Conservation (phyloP, 805 yeast species). For the Candida lessepsii region DNA sequence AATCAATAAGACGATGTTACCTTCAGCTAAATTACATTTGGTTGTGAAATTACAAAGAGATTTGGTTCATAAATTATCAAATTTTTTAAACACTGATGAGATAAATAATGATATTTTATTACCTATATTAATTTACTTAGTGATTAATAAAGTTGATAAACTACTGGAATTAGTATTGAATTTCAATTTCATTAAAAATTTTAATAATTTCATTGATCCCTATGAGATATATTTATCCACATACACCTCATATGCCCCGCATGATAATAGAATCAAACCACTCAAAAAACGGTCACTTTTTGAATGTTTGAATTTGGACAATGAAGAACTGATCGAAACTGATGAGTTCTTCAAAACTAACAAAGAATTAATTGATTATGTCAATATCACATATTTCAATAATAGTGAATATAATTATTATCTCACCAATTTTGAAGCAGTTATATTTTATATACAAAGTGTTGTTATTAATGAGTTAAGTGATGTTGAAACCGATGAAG, state of each 20-base stretch:
- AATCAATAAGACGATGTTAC: slow-evolving; percentile 26
- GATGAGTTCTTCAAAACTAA: slow-evolving; percentile 31
- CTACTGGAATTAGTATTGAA: slow-evolving; percentile 32
- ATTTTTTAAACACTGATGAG: slow-evolving; percentile 22
- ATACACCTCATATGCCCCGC: slow-evolving; percentile 9
- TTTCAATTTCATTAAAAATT: slow-evolving; percentile 36
- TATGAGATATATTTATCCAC: slow-evolving; percentile 22
- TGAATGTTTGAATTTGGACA: slow-evolving; percentile 23
- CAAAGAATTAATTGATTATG: slow-evolving; percentile 26
- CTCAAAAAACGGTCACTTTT: slow-evolving; percentile 22
- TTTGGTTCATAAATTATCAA: slow-evolving; percentile 18
- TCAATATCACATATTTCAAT: slow-evolving; percentile 29
- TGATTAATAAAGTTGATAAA: slow-evolving; percentile 25
- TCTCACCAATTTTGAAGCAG: slow-evolving; percentile 44
- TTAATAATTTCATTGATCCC: slow-evolving; percentile 33
- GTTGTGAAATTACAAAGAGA: slow-evolving; percentile 34
- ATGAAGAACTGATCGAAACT: slow-evolving; percentile 1
- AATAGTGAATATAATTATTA: slow-evolving; percentile 39
- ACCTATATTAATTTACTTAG: slow-evolving; percentile 37
- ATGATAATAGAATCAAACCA: slow-evolving; percentile 15
- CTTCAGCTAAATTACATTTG: slow-evolving; percentile 29
- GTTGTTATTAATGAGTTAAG: slow-evolving; percentile 32
- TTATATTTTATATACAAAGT: slow-evolving; percentile 35
- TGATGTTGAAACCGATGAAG: slow-evolving; percentile 11
- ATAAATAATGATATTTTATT: slow-evolving; percentile 40